These are phyloP conservation scores for Datura wrightii DNA, from an alignment of 257 asterid species.

Conservation along the genomic window DNA sequence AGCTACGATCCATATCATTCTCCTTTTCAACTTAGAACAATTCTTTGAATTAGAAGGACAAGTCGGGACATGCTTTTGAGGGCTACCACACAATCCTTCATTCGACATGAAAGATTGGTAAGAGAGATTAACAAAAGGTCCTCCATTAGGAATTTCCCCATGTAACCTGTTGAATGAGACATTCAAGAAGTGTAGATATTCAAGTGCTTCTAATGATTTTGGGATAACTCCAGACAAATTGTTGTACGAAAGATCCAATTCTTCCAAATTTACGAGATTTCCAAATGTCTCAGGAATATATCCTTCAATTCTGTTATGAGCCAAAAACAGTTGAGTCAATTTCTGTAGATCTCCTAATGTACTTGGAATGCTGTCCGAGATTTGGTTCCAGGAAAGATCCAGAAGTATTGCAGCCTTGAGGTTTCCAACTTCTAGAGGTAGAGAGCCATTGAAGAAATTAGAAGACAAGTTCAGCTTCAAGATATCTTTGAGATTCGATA, in stretches of 20 bases:
- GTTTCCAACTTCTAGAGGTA: slow-evolving; percentile 21
- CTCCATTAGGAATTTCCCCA: not conserved
- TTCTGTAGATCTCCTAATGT: slow-evolving; percentile 33
- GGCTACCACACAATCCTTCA: slow-evolving; percentile 4
- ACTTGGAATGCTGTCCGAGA: slow-evolving; percentile 42
- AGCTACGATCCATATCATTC: not conserved
- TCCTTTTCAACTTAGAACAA: not conserved
- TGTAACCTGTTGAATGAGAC: not conserved
- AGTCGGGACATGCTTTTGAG: not conserved
- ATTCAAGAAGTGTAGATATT: not conserved
- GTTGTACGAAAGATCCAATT: slow-evolving; percentile 46
- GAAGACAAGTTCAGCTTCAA: not conserved
- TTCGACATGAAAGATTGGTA: slow-evolving; percentile 5
- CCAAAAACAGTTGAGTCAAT: slow-evolving; percentile 40
- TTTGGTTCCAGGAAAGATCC: slow-evolving; percentile 34
- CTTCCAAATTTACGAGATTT: slow-evolving; percentile 31
- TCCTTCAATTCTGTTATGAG: slow-evolving; percentile 43
- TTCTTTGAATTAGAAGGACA: not conserved
- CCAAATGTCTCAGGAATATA: slow-evolving; percentile 39
- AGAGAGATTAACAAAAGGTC: not conserved
- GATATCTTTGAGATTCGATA: slow-evolving; percentile 20
- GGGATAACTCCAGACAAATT: slow-evolving; percentile 45
- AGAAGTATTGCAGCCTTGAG: not conserved
- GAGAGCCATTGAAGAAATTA: slow-evolving; percentile 8
- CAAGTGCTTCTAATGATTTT: slow-evolving; percentile 32